Percentiles rank a stretch among this genome's conserved stretches.
Evolutionary conservation across 176 grass and related monocot genomes (phyloP).

Genomic region (Juncus effusus): DNA sequence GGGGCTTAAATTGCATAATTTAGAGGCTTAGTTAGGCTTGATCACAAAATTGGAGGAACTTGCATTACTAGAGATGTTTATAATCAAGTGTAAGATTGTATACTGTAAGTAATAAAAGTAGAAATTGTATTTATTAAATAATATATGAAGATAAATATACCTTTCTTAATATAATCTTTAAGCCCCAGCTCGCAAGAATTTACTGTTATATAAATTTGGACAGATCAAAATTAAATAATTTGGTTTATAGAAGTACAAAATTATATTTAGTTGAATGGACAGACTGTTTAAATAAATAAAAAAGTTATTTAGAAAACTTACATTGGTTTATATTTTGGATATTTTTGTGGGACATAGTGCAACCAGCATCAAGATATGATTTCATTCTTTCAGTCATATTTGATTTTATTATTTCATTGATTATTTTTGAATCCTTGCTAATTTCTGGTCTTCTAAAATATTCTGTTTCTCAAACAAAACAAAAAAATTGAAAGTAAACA

Average conservation of each 20-base stretch:
- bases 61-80: no score
- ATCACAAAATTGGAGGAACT: not conserved
- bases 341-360: slow-evolving; percentile 29
- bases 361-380: slow-evolving; percentile 53
- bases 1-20: not conserved
- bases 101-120: slow-evolving; percentile 1
- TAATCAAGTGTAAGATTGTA: no score
- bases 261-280: not conserved
- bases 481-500: not conserved
- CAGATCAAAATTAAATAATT: not conserved
- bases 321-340: slow-evolving; percentile 58
- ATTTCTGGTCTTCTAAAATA: slow-evolving; percentile 37
- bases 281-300: not conserved
- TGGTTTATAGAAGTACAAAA: not conserved
- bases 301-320: slow-evolving; percentile 29
- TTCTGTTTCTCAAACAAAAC: slow-evolving; percentile 28
- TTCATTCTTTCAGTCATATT: slow-evolving; percentile 56
- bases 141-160: slow-evolving; percentile 27
- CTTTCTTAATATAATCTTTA: slow-evolving; percentile 42
- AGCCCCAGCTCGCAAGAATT: slow-evolving; percentile 43
- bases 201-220: slow-evolving; percentile 30
- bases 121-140: slow-evolving; percentile 1
- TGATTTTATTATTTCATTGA: slow-evolving; percentile 43
- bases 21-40: no score
- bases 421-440: slow-evolving; percentile 28